Percentiles rank a stretch among this genome's conserved stretches.
Conservation (phyloP, 1,139 yeast genomes). For the Geotrichum citri-aurantii region DNA sequence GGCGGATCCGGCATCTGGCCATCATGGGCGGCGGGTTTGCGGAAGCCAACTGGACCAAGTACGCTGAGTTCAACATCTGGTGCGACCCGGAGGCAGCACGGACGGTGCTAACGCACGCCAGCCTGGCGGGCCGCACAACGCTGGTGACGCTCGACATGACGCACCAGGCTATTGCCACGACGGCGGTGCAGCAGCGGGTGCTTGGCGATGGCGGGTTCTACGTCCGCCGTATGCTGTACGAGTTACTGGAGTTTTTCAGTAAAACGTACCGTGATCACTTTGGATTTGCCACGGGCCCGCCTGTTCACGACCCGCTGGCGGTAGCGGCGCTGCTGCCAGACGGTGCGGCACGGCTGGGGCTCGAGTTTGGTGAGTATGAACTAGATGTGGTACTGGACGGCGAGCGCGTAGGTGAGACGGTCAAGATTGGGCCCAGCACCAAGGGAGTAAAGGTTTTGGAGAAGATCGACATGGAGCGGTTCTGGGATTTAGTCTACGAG, state of each 20-base stretch:
- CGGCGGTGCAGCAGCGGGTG: slow-evolving; percentile 36
- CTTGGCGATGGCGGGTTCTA: background rate
- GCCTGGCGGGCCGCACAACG: slow-evolving; percentile 46
- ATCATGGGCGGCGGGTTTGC: slow-evolving; percentile 68
- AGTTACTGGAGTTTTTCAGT: slow-evolving; percentile 53
- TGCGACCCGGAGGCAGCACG: slow-evolving; percentile 75
- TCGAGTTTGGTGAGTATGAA: slow-evolving; percentile 34
- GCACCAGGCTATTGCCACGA: slow-evolving; percentile 58
- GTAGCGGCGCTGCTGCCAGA: slow-evolving; percentile 53
- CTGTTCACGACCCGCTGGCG: slow-evolving; percentile 79
- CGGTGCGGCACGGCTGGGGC: slow-evolving; percentile 26
- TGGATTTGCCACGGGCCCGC: slow-evolving; percentile 53
- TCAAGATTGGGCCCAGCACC: slow-evolving; percentile 30
- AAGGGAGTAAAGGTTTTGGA: slow-evolving; percentile 45
- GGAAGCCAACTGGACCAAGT: slow-evolving; percentile 44
- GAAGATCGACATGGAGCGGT: slow-evolving; percentile 42
- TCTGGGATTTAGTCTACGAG: slow-evolving; percentile 49
- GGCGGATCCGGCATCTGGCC: slow-evolving; percentile 47
- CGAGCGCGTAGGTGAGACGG: slow-evolving; percentile 27
- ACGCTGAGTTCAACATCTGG: slow-evolving; percentile 75
- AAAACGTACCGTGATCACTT: slow-evolving; percentile 43
- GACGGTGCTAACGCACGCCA: slow-evolving; percentile 43
- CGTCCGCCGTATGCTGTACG: slow-evolving; percentile 48
- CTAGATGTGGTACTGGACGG: slow-evolving; percentile 38
- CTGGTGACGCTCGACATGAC: slow-evolving; percentile 68